Percentiles rank a stretch among this genome's conserved stretches.
Evolutionary conservation across 176 grass and related monocot species (phyloP).

Genomic region (Paspalum notatum): DNA sequence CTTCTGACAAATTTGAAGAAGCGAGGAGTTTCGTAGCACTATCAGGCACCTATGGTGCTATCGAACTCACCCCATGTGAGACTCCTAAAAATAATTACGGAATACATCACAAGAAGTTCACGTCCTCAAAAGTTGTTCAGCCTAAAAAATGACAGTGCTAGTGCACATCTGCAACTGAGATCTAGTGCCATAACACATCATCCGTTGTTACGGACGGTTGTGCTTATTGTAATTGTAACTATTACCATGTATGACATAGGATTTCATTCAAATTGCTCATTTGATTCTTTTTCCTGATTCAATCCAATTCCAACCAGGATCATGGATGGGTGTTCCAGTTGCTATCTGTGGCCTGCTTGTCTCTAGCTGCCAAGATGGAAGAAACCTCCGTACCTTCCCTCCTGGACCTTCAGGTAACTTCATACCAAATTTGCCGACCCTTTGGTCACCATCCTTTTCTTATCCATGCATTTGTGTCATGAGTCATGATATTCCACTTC

Average conservation of each 20-base stretch:
- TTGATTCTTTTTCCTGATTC: not conserved
- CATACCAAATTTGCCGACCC: not conserved
- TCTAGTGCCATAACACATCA: not conserved
- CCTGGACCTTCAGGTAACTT: conserved; percentile 52
- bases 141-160: not conserved
- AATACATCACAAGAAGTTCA: too few relatives aligned
- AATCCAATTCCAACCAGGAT: conserved; percentile 22
- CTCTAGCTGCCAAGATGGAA: conserved; percentile 66
- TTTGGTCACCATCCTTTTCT: not conserved
- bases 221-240: not conserved
- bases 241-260: too few relatives aligned
- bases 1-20: not conserved
- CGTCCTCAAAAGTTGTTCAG: not conserved
- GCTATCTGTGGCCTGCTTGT: conserved; percentile 54
- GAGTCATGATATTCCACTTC: not conserved
- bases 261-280: not conserved
- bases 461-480: not conserved
- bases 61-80: too few relatives aligned
- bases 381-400: conserved; percentile 44
- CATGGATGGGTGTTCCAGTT: conserved; percentile 53
- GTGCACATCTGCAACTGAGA: not conserved
- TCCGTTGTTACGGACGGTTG: not conserved
- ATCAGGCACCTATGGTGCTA: too few relatives aligned
- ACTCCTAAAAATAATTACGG: too few relatives aligned
- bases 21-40: too few relatives aligned